phyloP scores from a whole-genome alignment of 1,284 basidiomycete genomes.

The Ganoderma lingzhi region DNA sequence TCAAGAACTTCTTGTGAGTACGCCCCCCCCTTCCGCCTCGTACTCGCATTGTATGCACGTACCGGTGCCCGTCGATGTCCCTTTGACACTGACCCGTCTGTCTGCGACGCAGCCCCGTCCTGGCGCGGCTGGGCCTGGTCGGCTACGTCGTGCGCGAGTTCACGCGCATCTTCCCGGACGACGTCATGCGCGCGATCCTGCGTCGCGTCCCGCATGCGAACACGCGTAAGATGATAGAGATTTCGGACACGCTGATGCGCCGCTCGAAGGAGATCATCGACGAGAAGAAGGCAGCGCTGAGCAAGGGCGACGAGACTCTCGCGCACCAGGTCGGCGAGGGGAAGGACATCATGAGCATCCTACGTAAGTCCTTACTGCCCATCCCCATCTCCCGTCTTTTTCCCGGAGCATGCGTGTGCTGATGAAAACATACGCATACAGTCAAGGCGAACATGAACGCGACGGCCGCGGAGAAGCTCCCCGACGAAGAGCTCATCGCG shows the following conservation, averaged over 20 bases:
- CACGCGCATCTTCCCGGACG: conserved; percentile 20
- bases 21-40: neutral
- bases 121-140: conserved; percentile 14
- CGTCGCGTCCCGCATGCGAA: conserved; percentile 10
- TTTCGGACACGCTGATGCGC: conserved; percentile 48
- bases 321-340: conserved; percentile 42
- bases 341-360: conserved; percentile 55
- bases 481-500: conserved; percentile 34
- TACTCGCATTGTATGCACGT: neutral
- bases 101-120: conserved; percentile 17
- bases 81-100: neutral
- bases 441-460: conserved; percentile 39
- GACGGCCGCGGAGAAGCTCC: conserved; percentile 24
- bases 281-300: conserved; percentile 43
- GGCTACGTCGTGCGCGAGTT: conserved; percentile 18
- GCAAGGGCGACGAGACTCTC: conserved; percentile 37
- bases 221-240: conserved; percentile 14
- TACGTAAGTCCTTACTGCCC: conserved; percentile 35
- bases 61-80: neutral
- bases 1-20: conserved; percentile 41
- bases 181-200: conserved; percentile 19
- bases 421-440: neutral
- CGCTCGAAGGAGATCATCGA: conserved; percentile 49
- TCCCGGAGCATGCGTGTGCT: neutral
- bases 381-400: neutral